These are phyloP conservation scores for Malus hybrid DNA, from an alignment of 331 rosid genomes.

Conservation along the genomic window DNA sequence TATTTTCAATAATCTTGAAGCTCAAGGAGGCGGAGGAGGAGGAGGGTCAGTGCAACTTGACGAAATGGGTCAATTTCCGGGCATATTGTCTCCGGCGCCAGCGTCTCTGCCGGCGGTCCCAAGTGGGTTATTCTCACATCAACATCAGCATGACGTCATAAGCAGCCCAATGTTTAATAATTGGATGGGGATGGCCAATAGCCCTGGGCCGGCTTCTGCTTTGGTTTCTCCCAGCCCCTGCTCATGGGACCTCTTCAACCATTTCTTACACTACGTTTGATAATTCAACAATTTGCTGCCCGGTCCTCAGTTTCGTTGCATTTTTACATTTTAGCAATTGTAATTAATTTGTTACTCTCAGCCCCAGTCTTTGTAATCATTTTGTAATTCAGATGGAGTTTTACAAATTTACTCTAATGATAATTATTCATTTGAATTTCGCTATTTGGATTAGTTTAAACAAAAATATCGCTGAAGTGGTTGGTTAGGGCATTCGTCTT, in stretches of 20 bases:
- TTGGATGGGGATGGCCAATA: slow-evolving; percentile 24
- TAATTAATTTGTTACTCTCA: too few species aligned
- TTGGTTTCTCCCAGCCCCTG: slow-evolving; percentile 64
- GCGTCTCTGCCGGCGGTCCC: slow-evolving; percentile 50
- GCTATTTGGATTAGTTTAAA: too few species aligned
- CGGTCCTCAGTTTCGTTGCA: background rate
- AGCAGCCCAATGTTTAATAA: background rate
- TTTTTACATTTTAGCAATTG: too few species aligned
- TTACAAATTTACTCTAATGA: background rate
- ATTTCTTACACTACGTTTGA: slow-evolving; percentile 27
- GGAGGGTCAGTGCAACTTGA: background rate
- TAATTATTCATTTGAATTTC: too few species aligned
- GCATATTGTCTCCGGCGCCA: slow-evolving; percentile 78
- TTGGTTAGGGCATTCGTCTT: too few species aligned
- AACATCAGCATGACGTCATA: background rate
- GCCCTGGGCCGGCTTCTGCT: slow-evolving; percentile 58
- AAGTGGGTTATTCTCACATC: slow-evolving; percentile 52
- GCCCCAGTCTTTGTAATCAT: background rate
- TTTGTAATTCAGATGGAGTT: background rate
- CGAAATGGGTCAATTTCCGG: slow-evolving; percentile 56
- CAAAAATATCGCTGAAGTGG: too few species aligned
- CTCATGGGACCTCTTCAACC: slow-evolving; percentile 48
- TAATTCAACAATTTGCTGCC: background rate
- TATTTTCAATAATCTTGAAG: slow-evolving; percentile 14
- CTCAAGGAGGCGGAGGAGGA: slow-evolving; percentile 9